Evolutionary conservation across 2,329 filamentous ascomycete species (phyloP).

Genomic region (Apiospora marii): DNA sequence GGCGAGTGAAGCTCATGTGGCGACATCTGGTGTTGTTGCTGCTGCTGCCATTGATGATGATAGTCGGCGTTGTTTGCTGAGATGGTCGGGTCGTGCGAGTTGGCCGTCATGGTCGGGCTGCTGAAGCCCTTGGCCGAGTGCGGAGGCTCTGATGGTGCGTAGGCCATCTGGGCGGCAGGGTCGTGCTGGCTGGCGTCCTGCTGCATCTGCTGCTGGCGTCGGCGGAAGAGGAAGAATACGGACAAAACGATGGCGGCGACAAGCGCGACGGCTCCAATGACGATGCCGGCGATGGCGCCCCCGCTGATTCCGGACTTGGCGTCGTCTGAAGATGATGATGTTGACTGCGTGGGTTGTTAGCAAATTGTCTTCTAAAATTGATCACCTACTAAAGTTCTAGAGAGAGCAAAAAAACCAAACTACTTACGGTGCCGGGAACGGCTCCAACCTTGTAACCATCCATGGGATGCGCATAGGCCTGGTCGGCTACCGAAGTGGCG

Average conservation of each 20-base stretch:
- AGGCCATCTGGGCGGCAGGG: no score
- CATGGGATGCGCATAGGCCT: slow-evolving; percentile 35
- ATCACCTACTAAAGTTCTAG: neutral
- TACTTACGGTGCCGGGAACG: slow-evolving; percentile 1
- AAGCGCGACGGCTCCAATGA: slow-evolving; percentile 29
- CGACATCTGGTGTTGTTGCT: no score
- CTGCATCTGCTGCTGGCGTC: no score
- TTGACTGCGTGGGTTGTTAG: no score
- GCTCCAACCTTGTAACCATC: slow-evolving; percentile 31
- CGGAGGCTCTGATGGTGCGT: neutral
- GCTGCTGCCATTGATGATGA: no score
- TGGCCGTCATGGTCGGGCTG: neutral
- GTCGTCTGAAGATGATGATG: no score
- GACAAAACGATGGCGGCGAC: slow-evolving; percentile 24
- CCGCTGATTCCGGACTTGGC: slow-evolving; percentile 17
- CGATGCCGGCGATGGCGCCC: slow-evolving; percentile 33
- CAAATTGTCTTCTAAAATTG: neutral
- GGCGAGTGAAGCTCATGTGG: neutral
- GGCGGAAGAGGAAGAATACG: slow-evolving; percentile 30
- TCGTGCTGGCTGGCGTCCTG: no score
- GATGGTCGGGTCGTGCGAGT: no score
- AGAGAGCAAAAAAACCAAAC: neutral
- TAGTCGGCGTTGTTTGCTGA: no score
- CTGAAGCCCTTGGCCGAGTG: neutral
- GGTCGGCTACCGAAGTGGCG: slow-evolving; percentile 28